These are phyloP conservation scores for Vaccinium myrtillus DNA, from an alignment of 148 eudicot species.

Conservation along the genomic window DNA sequence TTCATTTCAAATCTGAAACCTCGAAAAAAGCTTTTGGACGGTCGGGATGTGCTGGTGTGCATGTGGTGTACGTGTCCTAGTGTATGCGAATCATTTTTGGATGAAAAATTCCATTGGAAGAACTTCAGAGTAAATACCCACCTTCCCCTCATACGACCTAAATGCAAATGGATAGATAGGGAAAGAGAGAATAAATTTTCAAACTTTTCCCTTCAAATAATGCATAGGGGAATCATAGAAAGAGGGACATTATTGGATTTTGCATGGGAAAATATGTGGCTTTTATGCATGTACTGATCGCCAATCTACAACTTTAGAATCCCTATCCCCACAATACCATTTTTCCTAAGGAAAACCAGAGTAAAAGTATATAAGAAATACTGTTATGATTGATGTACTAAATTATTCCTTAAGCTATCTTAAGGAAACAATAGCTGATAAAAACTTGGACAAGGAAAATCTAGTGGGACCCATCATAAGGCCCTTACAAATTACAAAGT, in stretches of 20 bases:
- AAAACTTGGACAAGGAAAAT: slow-evolving; percentile 22
- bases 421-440: neutral
- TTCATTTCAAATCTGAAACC: too few relatives aligned
- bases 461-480: slow-evolving; percentile 30
- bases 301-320: neutral
- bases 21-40: too few relatives aligned
- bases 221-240: slow-evolving; percentile 44
- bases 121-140: too few relatives aligned
- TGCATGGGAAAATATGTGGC: neutral
- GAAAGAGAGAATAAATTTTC: slow-evolving; percentile 29
- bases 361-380: too few relatives aligned
- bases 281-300: slow-evolving; percentile 17
- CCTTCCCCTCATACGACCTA: slow-evolving; percentile 54
- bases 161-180: slow-evolving; percentile 28
- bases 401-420: too few relatives aligned
- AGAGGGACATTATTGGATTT: slow-evolving; percentile 25
- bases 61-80: too few relatives aligned
- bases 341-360: too few relatives aligned
- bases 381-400: too few relatives aligned
- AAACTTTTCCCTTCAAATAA: slow-evolving; percentile 31
- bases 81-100: too few relatives aligned
- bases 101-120: slow-evolving; percentile 9
- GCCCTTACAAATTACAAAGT: neutral
- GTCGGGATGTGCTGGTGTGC: too few relatives aligned
- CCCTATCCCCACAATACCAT: neutral